phyloP scores from a whole-genome alignment of 73 alveolate genomes.

The Loxodes magnus region DNA sequence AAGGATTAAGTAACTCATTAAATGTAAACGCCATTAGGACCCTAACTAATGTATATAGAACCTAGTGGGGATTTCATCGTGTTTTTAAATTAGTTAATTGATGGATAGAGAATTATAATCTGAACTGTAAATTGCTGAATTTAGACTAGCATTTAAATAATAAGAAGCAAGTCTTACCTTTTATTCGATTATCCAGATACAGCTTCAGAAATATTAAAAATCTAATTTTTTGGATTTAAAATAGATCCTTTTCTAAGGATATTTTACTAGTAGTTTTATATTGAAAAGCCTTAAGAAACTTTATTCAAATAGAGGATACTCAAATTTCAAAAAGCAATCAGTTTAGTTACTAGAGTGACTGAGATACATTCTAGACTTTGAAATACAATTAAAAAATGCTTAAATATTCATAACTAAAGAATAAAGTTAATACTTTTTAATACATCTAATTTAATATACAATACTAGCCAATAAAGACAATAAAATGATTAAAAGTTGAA shows the following conservation, averaged over 20 bases:
- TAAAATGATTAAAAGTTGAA: too few relatives aligned
- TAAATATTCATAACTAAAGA: too few relatives aligned
- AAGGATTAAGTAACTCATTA: constrained; percentile 20
- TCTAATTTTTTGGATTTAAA: constrained; percentile 18
- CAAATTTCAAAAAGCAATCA: constrained; percentile 11
- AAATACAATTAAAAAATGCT: too few relatives aligned
- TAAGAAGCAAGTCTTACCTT: constrained; percentile 22
- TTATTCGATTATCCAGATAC: constrained; percentile 56
- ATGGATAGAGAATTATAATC: constrained; percentile 9
- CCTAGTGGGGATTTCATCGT: constrained; percentile 17
- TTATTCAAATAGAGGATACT: constrained; percentile 20
- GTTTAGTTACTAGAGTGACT: constrained; percentile 13
- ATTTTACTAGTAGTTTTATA: constrained; percentile 29
- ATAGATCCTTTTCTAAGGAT: constrained; percentile 50
- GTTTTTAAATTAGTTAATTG: constrained; percentile 30
- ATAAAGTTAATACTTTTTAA: too few relatives aligned
- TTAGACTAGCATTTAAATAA: constrained; percentile 24
- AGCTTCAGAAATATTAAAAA: constrained; percentile 50
- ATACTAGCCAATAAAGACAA: too few relatives aligned
- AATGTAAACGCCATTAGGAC: constrained; percentile 15
- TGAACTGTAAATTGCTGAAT: constrained; percentile 46
- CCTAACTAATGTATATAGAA: constrained; percentile 11
- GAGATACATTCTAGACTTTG: constrained; percentile 12
- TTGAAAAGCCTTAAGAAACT: constrained; percentile 18
- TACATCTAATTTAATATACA: too few relatives aligned